Conservation (phyloP, 257 asterid genomes). For the Solanum bukasovii region DNA sequence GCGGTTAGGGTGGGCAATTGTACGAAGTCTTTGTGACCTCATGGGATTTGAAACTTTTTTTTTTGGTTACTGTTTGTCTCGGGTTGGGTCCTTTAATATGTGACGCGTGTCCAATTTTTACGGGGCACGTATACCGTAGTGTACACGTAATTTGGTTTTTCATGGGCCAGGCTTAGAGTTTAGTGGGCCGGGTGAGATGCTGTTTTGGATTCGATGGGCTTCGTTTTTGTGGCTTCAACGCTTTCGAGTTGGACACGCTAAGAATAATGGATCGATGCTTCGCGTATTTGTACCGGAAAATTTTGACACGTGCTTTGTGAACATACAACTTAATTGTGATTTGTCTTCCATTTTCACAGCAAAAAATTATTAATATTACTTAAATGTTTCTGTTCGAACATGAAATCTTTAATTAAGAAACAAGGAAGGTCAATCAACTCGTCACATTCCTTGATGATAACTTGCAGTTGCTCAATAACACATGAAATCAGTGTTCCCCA, state of each 20-base stretch:
- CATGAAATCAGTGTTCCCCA: neutral
- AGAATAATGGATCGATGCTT: neutral
- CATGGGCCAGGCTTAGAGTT: neutral
- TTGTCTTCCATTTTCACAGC: neutral
- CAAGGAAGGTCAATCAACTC: neutral
- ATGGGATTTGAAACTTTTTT: neutral
- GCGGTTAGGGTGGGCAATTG: constrained; percentile 20
- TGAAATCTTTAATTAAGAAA: neutral
- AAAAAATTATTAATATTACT: neutral
- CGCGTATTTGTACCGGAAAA: neutral
- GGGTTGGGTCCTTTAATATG: constrained; percentile 16
- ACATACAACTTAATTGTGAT: neutral
- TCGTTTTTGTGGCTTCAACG: neutral
- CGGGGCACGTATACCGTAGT: constrained; percentile 4
- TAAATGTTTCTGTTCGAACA: neutral
- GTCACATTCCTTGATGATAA: neutral
- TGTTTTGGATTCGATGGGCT: neutral
- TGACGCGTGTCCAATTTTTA: constrained; percentile 25
- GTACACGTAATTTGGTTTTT: constrained; percentile 9
- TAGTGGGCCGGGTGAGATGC: neutral
- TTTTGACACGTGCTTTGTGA: neutral
- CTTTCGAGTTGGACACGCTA: neutral
- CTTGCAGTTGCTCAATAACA: neutral
- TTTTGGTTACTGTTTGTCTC: neutral
- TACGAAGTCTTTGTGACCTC: neutral